Evolutionary conservation across 208 protist genomes (phyloP).

Genomic region (Zelonia costaricensis): DNA sequence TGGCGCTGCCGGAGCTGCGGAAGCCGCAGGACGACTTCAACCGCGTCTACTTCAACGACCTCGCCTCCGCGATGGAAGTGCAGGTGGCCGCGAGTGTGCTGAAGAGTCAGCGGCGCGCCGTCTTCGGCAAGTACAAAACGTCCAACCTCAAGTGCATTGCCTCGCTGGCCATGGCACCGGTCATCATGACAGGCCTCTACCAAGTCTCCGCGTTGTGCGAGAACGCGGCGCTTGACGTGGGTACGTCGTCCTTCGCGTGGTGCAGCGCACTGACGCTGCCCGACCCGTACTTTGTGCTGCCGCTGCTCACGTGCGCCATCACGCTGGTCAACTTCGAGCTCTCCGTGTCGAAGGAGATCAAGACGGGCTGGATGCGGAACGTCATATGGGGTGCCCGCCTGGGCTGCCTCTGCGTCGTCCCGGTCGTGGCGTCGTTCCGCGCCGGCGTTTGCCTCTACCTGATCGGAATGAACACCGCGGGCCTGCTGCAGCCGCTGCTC

Average conservation of each 20-base stretch:
- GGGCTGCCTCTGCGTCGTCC: conserved; percentile 67
- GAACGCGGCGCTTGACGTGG: conserved; percentile 54
- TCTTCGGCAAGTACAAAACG: conserved; percentile 73
- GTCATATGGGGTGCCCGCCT: conserved; percentile 82
- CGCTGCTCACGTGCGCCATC: conserved; percentile 54
- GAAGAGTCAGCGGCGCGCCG: conserved; percentile 73
- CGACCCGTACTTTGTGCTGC: conserved; percentile 75
- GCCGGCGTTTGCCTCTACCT: conserved; percentile 88
- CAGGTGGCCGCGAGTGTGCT: conserved; percentile 71
- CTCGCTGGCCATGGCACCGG: conserved; percentile 59
- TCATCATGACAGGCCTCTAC: conserved; percentile 68
- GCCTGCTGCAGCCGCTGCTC: conserved; percentile 80
- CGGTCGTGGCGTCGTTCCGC: conserved; percentile 58
- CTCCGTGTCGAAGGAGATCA: conserved; percentile 66
- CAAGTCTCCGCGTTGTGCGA: conserved; percentile 63
- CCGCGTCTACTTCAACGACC: conserved; percentile 72
- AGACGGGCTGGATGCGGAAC: conserved; percentile 77
- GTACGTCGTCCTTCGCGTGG: conserved; percentile 77
- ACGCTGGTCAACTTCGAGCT: conserved; percentile 89
- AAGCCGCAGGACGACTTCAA: conserved; percentile 76
- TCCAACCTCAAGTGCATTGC: conserved; percentile 72
- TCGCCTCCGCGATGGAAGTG: conserved; percentile 70
- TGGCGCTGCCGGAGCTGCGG: conserved; percentile 67
- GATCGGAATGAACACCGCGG: conserved; percentile 80
- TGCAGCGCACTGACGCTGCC: conserved; percentile 68